These are phyloP conservation scores for Arthrobotrys conoides DNA, from an alignment of 2,329 filamentous ascomycete genomes.

Conservation along the genomic window DNA sequence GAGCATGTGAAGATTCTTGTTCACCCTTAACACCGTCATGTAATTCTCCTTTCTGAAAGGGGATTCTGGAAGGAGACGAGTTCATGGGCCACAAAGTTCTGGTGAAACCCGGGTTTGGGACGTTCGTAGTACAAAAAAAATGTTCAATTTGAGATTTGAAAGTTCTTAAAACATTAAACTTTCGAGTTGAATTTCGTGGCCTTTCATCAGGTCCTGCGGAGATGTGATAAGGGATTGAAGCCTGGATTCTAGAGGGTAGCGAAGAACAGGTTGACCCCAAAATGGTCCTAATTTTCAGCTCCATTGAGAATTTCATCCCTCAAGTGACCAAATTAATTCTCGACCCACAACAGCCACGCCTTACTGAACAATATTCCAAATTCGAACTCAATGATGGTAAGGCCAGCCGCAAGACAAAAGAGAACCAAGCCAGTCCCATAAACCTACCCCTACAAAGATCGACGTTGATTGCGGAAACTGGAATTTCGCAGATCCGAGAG, in stretches of 20 bases:
- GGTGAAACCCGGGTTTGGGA: neutral
- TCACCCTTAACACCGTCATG: conserved; percentile 33
- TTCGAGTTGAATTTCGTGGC: neutral
- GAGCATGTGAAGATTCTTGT: conserved; percentile 60
- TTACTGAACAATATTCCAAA: neutral
- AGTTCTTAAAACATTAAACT: conserved; percentile 11
- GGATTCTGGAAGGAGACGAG: neutral
- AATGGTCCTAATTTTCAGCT: neutral
- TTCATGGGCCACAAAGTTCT: conserved; percentile 42
- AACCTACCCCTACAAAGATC: neutral
- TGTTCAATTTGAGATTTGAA: conserved; percentile 25
- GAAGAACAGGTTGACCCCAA: neutral
- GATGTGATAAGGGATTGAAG: neutral
- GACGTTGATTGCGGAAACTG: neutral
- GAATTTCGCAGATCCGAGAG: neutral
- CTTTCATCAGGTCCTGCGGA: neutral
- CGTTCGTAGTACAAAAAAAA: neutral
- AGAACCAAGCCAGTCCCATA: neutral
- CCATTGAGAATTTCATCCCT: neutral
- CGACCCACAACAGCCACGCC: neutral
- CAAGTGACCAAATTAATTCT: neutral
- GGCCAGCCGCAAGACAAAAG: neutral
- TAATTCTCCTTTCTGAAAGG: neutral
- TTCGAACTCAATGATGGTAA: neutral
- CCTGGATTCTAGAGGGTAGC: neutral